Evolutionary conservation across 2,329 filamentous ascomycete species (phyloP).

Genomic region (Setomelanomma holmii): DNA sequence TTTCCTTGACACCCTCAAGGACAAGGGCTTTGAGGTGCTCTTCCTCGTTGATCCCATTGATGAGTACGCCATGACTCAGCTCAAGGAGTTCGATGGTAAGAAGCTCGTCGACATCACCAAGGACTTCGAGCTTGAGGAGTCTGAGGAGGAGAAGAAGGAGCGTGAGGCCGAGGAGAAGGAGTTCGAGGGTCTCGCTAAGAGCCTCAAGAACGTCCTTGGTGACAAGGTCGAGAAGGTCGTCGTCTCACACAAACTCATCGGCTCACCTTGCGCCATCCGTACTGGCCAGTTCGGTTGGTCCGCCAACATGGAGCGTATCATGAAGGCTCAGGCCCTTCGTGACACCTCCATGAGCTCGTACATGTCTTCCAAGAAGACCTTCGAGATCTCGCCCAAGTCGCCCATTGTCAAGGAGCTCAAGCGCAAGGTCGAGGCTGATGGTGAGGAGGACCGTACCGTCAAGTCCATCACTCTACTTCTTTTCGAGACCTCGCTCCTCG

Average conservation of each 20-base stretch:
- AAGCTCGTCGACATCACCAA: slow-evolving; percentile 99
- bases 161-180: slow-evolving; percentile 99
- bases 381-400: slow-evolving; percentile 99
- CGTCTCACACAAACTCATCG: slow-evolving; percentile 95
- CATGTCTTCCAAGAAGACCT: slow-evolving; percentile 99
- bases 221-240: slow-evolving; percentile 99
- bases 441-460: slow-evolving; percentile 98
- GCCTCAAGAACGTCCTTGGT: slow-evolving; percentile 97
- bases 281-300: slow-evolving; percentile 99
- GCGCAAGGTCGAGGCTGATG: slow-evolving; percentile 97
- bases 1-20: slow-evolving; percentile 98
- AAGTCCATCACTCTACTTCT: slow-evolving; percentile 99
- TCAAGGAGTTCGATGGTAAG: slow-evolving; percentile 99
- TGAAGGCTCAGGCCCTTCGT: slow-evolving; percentile 99
- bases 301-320: slow-evolving; percentile 99
- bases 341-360: slow-evolving; percentile 99
- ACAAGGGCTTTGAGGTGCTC: slow-evolving; percentile 99
- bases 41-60: slow-evolving; percentile 99
- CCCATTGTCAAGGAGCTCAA: slow-evolving; percentile 98
- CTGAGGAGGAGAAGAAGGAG: slow-evolving; percentile 96
- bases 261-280: slow-evolving; percentile 96
- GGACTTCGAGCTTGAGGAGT: slow-evolving; percentile 99
- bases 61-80: slow-evolving; percentile 98
- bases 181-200: slow-evolving; percentile 92
- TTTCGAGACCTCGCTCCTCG: slow-evolving; percentile 97